Base-by-base conservation (phyloP, 345 rosid genomes). In the Eutrema japonicum region DNA sequence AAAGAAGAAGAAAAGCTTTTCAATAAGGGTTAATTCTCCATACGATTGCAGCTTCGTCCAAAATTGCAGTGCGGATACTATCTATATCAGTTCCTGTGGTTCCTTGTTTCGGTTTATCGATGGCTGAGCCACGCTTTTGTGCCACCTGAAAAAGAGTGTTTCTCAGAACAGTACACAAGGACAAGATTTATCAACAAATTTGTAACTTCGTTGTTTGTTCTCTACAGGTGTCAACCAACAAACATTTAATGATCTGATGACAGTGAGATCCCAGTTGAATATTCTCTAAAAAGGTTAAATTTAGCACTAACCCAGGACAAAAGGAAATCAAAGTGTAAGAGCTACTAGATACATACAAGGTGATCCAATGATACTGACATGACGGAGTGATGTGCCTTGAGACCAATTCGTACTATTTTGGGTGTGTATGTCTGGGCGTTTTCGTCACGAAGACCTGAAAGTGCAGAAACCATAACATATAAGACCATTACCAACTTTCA, bases 381-480 rank as follows among this genome's bases (percentile, higher is more conserved):
- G 65, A 95, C 82, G 10, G 99, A 92, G 73, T 90, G 96, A 78
- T 95, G 96, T 52, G 96, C 83, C 80, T 95, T 95, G 62, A 95
- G 92, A 85, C 99, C 99, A 74, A 92, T 90, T 56, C 94, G 89
- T 36, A 95, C 99, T 78, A 95, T 81, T 77, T 92, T 89, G 40
- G 99, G 99, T 54, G 87, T 84, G 75, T 92, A 87, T 4, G 83
- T 62, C 54, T 43, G 89, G 30, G 81, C 82, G 65, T 88, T 88
- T 78, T 94, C 99, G 78, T 94, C 92, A 52, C 82, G 90, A 54
- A 94, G 79, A 74, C 97, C 97, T 91, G 84, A 72, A 49, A 64
- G 49, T 50, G 56, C 56, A 75, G 51, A 72, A 29, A 68, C 10
- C 64, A 7, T 80, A 60, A 27, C 26, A 43, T 48, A 47, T 59